Evolutionary conservation across 2,329 filamentous ascomycete genomes (phyloP), one percentile per base, ranked within the genome.

Genomic region (Tolypocladium tropicale): DNA sequence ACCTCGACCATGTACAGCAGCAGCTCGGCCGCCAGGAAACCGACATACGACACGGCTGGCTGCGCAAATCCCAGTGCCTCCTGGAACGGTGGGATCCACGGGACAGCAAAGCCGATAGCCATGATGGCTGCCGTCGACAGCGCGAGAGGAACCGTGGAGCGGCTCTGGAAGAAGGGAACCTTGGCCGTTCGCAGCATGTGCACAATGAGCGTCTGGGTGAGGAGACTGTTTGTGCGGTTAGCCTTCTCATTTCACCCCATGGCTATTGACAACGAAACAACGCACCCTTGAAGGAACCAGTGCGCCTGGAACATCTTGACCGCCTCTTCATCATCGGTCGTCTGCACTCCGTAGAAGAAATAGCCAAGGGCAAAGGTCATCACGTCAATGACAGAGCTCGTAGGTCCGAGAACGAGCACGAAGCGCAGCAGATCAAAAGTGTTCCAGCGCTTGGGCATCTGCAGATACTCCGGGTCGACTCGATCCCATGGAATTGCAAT

Each of bases 401-500:
- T 67, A 2, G 64, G 62, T 0, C 65, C 65, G 2, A 67, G 57
- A 1, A 67, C 60, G 1, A 65, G 25, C 37, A 65, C 60, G 49
- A 67, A 67, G 11, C 65, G 64, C 25, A 67, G 53, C n/a, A 67
- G 60, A 52, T 67, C 65, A 57, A 58, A 4, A 2, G 65, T 61
- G 32, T 63, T 57, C 65, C 65, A 67, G 2, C 57, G 57, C 56
- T 64, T 65, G 12, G 65, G 65, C 14, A 52, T 60, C 37, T 57
- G 53, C 41, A 67, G 56, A 52, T 66, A 66, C 25, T 67, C 65
- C 7, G 59, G 51, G 43, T 67, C 65, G 25, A 67, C 60, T 9
- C 57, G 56, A 28, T 67, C 65, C 65, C 65, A 67, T 1, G 65
- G 65, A 34, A 67, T 64, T 37, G 64, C 65, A 36, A 67, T 65